Base-by-base conservation (phyloP, 768 basidiomycete species). In the Trametes maxima region DNA sequence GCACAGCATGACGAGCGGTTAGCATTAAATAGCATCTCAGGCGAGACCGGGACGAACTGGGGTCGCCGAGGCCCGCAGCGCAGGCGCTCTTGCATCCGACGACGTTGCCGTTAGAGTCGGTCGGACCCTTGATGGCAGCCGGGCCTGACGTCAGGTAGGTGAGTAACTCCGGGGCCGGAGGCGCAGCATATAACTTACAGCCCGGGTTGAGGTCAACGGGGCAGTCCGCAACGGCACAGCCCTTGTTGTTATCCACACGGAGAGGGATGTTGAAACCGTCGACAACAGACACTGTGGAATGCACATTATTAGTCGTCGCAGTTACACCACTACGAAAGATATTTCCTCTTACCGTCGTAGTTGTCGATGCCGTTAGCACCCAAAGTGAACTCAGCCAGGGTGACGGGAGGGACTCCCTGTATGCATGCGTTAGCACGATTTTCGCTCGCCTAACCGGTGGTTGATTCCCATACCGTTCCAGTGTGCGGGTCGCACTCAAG, bases 71-170 rank as follows among this genome's bases (percentile, higher is more conserved):
- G 37, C 77, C 74, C 5, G 78, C 78, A 13, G 59, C 57, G 61
- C 80, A 82, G 5, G 79, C 79, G 54, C 72, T 76, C 67, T 76
- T 77, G 72, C 80, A 81, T 28, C 80, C 80, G 1, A 77, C 77
- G 48, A 73, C 68, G 65, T 70, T 72, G 56, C 76, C 69, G 39
- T 68, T 65, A 28, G 69, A 62, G 65, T 78, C 73, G 64, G 67
- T 74, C 4, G 76, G 77, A 8, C 76, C 75, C 37, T 71, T 66
- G 39, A 77, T 64, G 11, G 63, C 56, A 19, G 68, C 53, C 5
- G 77, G 77, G 64, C 77, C 75, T 77, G 43, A 0, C 39, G 24
- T 43, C 21, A 21, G 21, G 24, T 11, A 6, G 47, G 57, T 7
- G 10, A 40, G 7, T 17, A 36, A 42, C 19, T 39, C 4, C 3